phyloP scores from a whole-genome alignment of 106 monocot genomes.

The Dioscorea dumetorum region DNA sequence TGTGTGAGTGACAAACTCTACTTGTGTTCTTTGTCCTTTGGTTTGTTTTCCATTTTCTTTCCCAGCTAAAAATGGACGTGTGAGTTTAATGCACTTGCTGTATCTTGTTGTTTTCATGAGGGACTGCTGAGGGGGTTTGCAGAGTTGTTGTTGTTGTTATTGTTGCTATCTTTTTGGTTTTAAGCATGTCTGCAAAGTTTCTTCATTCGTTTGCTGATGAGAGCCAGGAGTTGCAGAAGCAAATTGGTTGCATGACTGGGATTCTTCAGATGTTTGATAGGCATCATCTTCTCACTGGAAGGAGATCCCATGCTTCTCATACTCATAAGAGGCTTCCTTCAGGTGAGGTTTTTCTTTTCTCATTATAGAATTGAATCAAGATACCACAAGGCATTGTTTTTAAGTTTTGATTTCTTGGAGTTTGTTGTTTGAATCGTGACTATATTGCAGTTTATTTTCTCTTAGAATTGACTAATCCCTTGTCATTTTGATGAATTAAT shows the following conservation, averaged over 20 bases:
- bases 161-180: background rate
- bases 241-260: slow-evolving; percentile 87
- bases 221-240: slow-evolving; percentile 51
- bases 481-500: background rate
- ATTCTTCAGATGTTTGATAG: slow-evolving; percentile 81
- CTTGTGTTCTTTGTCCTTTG: background rate
- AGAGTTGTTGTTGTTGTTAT: background rate
- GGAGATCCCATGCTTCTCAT: slow-evolving; percentile 22
- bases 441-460: background rate
- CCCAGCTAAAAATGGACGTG: too few species aligned
- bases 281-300: slow-evolving; percentile 36
- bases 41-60: background rate
- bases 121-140: background rate
- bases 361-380: background rate
- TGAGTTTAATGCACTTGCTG: background rate
- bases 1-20: background rate
- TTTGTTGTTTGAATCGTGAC: too few species aligned
- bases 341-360: too few species aligned
- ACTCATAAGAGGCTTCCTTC: slow-evolving; percentile 37
- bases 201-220: slow-evolving; percentile 53
- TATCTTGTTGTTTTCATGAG: background rate
- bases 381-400: background rate
- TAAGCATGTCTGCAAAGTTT: slow-evolving; percentile 65
- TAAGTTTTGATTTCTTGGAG: too few species aligned
- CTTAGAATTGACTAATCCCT: background rate